These are phyloP conservation scores for Elsinoe arachidis DNA, from an alignment of 2,329 filamentous ascomycete species.

Conservation along the genomic window DNA sequence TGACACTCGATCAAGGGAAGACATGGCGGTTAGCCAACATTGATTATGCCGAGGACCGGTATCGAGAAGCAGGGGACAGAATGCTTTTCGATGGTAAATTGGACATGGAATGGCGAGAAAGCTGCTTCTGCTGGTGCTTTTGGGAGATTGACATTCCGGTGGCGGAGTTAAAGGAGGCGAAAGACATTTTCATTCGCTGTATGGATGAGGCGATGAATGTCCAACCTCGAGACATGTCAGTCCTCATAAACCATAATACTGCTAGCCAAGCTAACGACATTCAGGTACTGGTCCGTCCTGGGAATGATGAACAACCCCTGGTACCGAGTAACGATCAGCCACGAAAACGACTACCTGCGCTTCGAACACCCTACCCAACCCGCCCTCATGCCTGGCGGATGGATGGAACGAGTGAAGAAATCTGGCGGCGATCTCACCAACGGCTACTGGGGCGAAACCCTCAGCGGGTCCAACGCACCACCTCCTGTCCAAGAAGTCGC, in stretches of 20 bases:
- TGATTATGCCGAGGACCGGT: constrained; percentile 76
- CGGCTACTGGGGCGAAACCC: constrained; percentile 73
- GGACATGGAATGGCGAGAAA: constrained; percentile 75
- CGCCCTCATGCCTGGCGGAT: constrained; percentile 66
- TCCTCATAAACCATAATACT: background rate
- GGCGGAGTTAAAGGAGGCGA: constrained; percentile 51
- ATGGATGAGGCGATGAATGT: constrained; percentile 88
- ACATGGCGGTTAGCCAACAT: constrained; percentile 71
- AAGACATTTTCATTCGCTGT: constrained; percentile 69
- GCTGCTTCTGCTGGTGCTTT: constrained; percentile 85
- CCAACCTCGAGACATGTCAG: constrained; percentile 72
- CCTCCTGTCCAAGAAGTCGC: constrained; percentile 40
- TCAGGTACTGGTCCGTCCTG: constrained; percentile 73
- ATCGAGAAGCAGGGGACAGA: constrained; percentile 56
- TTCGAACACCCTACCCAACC: constrained; percentile 90
- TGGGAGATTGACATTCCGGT: constrained; percentile 67
- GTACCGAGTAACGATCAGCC: constrained; percentile 72
- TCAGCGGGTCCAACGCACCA: constrained; percentile 42
- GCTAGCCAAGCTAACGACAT: background rate
- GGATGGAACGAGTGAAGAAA: constrained; percentile 90
- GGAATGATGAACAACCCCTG: constrained; percentile 99
- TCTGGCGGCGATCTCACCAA: constrained; percentile 70
- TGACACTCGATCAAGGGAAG: constrained; percentile 74
- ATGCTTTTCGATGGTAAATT: constrained; percentile 66
- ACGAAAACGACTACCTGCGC: constrained; percentile 53